Evolutionary conservation across 371 early-diverging fungal genomes (phyloP).

Genomic region (Mucor mucedo): DNA sequence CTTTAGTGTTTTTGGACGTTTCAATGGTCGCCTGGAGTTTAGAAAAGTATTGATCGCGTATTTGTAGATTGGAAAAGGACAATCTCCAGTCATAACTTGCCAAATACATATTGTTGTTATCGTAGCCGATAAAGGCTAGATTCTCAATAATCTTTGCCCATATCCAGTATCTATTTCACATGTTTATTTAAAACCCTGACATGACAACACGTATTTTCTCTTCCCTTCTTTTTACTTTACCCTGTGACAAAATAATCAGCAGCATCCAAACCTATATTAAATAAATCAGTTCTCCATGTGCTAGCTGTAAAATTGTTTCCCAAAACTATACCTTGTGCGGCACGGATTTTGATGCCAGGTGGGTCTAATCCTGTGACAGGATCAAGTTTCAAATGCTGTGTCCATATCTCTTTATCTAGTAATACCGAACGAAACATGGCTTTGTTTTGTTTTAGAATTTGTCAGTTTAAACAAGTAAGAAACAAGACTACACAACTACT

Average conservation of each 20-base stretch:
- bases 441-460: conserved; percentile 14
- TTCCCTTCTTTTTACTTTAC: neutral
- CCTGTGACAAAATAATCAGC: conserved; percentile 95
- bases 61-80: conserved; percentile 81
- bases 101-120: conserved; percentile 84
- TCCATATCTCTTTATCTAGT: conserved; percentile 88
- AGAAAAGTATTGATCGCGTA: conserved; percentile 86
- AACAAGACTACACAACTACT: conserved; percentile 9
- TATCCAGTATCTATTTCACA: conserved; percentile 74
- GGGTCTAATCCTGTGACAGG: conserved; percentile 89
- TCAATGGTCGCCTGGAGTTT: conserved; percentile 82
- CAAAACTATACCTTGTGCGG: conserved; percentile 67
- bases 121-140: conserved; percentile 88
- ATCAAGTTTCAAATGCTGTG: conserved; percentile 82
- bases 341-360: conserved; percentile 80
- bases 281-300: too few species aligned
- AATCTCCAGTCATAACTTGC: conserved; percentile 96
- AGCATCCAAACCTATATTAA: conserved; percentile 66
- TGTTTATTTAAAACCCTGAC: neutral
- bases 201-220: neutral
- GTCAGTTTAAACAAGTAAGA: neutral
- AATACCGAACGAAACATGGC: conserved; percentile 84
- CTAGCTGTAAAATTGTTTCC: too few species aligned
- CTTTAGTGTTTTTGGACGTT: conserved; percentile 42
- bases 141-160: conserved; percentile 90